Evolutionary conservation across 371 early-diverging fungal species (phyloP).

Genomic region (Rhizopus delemar): DNA sequence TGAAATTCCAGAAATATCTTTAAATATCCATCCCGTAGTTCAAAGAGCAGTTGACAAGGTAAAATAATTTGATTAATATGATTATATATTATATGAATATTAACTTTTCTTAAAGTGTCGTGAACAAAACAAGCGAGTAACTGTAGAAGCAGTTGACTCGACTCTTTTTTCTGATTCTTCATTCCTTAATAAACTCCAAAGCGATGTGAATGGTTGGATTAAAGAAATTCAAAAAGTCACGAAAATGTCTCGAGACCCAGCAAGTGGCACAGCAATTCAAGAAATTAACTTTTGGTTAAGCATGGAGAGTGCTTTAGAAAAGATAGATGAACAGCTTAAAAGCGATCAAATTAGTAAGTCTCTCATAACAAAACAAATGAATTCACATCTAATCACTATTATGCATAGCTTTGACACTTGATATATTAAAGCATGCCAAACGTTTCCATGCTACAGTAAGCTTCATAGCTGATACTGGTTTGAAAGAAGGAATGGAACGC

Average conservation of each 20-base stretch:
- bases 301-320: constrained; percentile 92
- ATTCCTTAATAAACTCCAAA: constrained; percentile 91
- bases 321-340: constrained; percentile 93
- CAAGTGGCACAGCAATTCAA: constrained; percentile 91
- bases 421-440: constrained; percentile 94
- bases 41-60: constrained; percentile 77
- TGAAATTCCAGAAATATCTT: constrained; percentile 91
- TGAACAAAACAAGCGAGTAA: constrained; percentile 62
- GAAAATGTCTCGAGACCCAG: constrained; percentile 90
- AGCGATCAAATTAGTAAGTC: constrained; percentile 82
- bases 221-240: constrained; percentile 99
- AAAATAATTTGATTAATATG: constrained; percentile 12
- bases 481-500: constrained; percentile 91
- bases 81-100: not conserved
- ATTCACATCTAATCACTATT: not conserved
- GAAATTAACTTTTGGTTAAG: constrained; percentile 98
- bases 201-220: constrained; percentile 97
- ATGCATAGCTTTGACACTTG: constrained; percentile 78
- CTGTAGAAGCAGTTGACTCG: constrained; percentile 74
- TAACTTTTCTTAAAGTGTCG: constrained; percentile 49
- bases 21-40: constrained; percentile 86
- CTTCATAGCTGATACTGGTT: constrained; percentile 97
- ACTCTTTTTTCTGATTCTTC: constrained; percentile 74
- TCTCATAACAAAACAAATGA: not conserved
- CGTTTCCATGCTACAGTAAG: constrained; percentile 97